Evolutionary conservation across 768 basidiomycete genomes (phyloP).

Genomic region (Pleurotus djamor): DNA sequence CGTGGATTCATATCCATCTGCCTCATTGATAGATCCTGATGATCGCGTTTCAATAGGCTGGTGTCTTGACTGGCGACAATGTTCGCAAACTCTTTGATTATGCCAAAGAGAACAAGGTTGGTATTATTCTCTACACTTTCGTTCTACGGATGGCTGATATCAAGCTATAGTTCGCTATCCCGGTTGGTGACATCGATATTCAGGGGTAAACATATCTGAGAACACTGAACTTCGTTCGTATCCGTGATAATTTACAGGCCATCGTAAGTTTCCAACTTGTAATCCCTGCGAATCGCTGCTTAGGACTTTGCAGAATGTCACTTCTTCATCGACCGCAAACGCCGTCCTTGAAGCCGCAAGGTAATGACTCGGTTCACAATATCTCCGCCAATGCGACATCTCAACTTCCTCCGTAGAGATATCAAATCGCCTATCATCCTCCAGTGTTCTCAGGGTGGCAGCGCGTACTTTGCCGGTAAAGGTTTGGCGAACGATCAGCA

Average conservation of each 20-base stretch:
- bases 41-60: constrained; percentile 51
- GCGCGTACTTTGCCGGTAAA: constrained; percentile 96
- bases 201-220: background rate
- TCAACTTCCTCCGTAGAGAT: constrained; percentile 51
- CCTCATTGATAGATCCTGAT: constrained; percentile 7
- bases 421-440: constrained; percentile 97
- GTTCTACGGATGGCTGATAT: constrained; percentile 8
- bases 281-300: background rate
- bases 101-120: constrained; percentile 85
- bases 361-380: constrained; percentile 30
- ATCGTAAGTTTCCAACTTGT: constrained; percentile 53
- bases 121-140: constrained; percentile 16
- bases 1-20: background rate
- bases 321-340: constrained; percentile 94
- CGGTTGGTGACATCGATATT: constrained; percentile 47
- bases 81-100: constrained; percentile 95
- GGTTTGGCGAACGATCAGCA: constrained; percentile 94
- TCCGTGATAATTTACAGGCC: constrained; percentile 42
- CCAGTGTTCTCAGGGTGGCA: constrained; percentile 96
- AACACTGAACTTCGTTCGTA: background rate
- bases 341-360: constrained; percentile 95
- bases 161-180: constrained; percentile 69
- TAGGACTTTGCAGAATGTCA: constrained; percentile 64
- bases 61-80: constrained; percentile 94
- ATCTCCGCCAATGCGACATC: constrained; percentile 4